Percentiles rank a stretch among this genome's conserved stretches.
These are phyloP conservation scores for Fraxinus paxiana DNA, from an alignment of 305 asterid species.

Conservation along the genomic window DNA sequence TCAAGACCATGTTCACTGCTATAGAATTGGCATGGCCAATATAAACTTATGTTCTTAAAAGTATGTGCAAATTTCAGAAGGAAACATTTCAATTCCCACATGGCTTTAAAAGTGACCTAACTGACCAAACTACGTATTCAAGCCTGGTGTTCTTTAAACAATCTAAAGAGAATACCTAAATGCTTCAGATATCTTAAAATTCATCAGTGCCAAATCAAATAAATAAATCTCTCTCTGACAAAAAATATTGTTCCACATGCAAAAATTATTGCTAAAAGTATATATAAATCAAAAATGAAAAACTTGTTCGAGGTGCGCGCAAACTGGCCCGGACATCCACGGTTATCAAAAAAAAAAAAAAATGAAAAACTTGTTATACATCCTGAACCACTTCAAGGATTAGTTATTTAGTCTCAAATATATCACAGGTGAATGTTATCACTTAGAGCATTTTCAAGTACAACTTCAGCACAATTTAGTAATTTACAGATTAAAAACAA, in stretches of 20 bases:
- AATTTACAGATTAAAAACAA: neutral
- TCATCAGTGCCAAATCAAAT: neutral
- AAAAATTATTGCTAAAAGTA: neutral
- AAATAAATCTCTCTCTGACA: neutral
- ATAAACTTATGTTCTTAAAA: neutral
- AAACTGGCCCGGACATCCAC: too few relatives aligned
- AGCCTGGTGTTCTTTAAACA: neutral
- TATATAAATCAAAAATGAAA: neutral
- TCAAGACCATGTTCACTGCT: neutral
- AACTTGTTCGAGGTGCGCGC: too few relatives aligned
- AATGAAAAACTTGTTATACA: neutral
- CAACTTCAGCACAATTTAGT: neutral
- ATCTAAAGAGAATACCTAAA: neutral
- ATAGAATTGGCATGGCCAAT: neutral
- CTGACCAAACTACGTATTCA: neutral
- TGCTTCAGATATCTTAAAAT: neutral
- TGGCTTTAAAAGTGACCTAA: neutral
- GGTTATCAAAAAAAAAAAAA: too few relatives aligned
- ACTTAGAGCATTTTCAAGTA: neutral
- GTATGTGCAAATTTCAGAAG: neutral
- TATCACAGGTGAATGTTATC: neutral
- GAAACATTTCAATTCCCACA: neutral
- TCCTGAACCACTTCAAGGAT: neutral
- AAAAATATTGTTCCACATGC: neutral
- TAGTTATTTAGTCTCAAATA: neutral